Percentiles rank a stretch among this genome's conserved stretches.
These are phyloP conservation scores for Colletotrichum sp. DNA, from an alignment of 2,329 filamentous ascomycete genomes.

Conservation along the genomic window DNA sequence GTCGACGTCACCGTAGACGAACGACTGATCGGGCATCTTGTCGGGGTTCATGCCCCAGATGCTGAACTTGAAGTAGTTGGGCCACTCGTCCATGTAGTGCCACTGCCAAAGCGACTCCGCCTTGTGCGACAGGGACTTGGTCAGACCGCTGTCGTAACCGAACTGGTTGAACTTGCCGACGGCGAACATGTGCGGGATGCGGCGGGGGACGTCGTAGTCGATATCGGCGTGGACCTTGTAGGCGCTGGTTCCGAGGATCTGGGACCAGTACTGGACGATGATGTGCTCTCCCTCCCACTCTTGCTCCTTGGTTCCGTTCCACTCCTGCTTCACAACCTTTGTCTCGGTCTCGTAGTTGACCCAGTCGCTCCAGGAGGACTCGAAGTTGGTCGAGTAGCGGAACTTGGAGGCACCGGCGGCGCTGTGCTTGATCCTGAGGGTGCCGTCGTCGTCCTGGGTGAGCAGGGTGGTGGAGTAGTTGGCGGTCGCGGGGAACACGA, in stretches of 20 bases:
- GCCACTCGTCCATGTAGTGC: constrained; percentile 69
- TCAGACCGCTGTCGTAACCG: constrained; percentile 65
- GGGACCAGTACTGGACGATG: constrained; percentile 69
- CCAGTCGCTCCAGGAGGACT: constrained; percentile 65
- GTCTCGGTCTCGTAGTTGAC: constrained; percentile 56
- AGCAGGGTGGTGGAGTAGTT: constrained; percentile 54
- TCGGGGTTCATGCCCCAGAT: constrained; percentile 71
- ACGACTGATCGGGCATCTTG: constrained; percentile 64
- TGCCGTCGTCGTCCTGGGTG: constrained; percentile 35
- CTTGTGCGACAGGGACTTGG: constrained; percentile 55
- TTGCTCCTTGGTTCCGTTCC: constrained; percentile 63
- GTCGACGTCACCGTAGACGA: constrained; percentile 64
- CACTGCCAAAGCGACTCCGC: constrained; percentile 60
- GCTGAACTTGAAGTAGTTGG: constrained; percentile 65
- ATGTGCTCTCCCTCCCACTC: constrained; percentile 67
- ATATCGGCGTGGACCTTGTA: constrained; percentile 66
- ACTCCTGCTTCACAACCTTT: constrained; percentile 51
- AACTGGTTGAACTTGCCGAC: constrained; percentile 69
- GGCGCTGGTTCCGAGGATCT: constrained; percentile 61
- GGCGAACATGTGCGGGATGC: constrained; percentile 67
- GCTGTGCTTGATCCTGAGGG: constrained; percentile 56
- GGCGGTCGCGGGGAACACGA: constrained; percentile 27
- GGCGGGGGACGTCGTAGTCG: constrained; percentile 43
- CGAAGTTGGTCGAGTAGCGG: constrained; percentile 69
- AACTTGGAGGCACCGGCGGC: constrained; percentile 68